Evolutionary conservation across 176 grass and related monocot genomes (phyloP).

Genomic region (Eleusine coracana): DNA sequence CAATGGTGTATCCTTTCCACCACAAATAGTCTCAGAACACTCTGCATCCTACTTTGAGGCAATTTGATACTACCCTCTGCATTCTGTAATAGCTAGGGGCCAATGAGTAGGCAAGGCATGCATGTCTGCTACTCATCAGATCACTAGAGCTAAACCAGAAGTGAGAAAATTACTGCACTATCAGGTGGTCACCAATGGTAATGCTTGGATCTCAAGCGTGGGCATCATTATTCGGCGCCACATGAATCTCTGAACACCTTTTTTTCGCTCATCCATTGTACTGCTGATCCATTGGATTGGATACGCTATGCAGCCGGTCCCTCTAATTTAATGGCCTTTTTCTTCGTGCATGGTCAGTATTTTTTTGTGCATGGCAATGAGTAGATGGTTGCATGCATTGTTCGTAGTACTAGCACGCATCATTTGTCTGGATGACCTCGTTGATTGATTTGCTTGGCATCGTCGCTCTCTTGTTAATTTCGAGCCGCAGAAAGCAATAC

Average conservation of each 20-base stretch:
- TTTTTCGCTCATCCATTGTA: background rate
- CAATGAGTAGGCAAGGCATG: constrained; percentile 15
- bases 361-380: constrained; percentile 39
- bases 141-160: too few relatives aligned
- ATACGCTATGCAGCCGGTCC: constrained; percentile 12
- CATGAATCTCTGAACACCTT: constrained; percentile 17
- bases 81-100: background rate
- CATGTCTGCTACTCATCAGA: background rate
- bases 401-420: background rate
- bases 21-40: background rate
- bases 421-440: too few relatives aligned
- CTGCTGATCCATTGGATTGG: constrained; percentile 33
- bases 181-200: background rate
- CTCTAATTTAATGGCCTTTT: background rate
- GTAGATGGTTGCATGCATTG: constrained; percentile 21
- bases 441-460: background rate
- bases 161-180: background rate
- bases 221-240: constrained; percentile 31
- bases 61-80: background rate
- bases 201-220: constrained; percentile 24
- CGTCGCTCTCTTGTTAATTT: too few relatives aligned
- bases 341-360: background rate
- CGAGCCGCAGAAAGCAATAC: too few relatives aligned
- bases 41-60: background rate
- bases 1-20: background rate